phyloP scores from a whole-genome alignment of 2,329 filamentous ascomycete genomes.

The Fusarium camptoceras region DNA sequence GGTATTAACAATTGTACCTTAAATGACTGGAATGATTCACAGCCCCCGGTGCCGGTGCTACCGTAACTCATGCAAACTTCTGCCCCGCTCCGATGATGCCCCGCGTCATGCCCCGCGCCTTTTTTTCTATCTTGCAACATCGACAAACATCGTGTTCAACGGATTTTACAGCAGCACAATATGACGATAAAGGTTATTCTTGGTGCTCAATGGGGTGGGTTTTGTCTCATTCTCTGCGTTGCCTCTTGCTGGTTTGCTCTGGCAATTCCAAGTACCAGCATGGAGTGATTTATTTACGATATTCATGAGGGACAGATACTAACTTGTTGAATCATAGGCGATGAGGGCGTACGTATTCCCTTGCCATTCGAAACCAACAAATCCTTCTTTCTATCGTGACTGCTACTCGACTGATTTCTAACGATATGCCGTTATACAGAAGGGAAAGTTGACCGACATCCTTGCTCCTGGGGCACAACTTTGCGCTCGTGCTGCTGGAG shows the following conservation, averaged over 20 bases:
- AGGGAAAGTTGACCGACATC: constrained; percentile 28
- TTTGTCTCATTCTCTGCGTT: too few relatives aligned
- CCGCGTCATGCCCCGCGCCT: constrained; percentile 14
- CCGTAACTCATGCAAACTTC: constrained; percentile 2
- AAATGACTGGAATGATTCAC: constrained; percentile 5
- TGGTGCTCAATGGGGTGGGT: constrained; percentile 19
- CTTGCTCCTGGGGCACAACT: constrained; percentile 25
- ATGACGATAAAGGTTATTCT: constrained; percentile 18
- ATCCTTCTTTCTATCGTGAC: neutral
- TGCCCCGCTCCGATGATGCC: constrained; percentile 17
- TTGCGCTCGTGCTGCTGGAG: constrained; percentile 26
- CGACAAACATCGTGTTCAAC: constrained; percentile 15
- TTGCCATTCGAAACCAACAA: neutral
- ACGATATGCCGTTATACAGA: constrained; percentile 5
- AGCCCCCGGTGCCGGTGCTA: constrained; percentile 11
- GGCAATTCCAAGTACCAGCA: neutral
- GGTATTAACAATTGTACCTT: neutral
- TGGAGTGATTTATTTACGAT: neutral
- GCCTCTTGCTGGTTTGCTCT: neutral
- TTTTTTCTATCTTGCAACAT: constrained; percentile 19
- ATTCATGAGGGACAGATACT: constrained; percentile 1
- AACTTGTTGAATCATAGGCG: constrained; percentile 1
- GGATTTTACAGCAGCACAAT: constrained; percentile 8
- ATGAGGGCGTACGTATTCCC: constrained; percentile 17
- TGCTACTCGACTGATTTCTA: neutral